A percentile compares a stretch with the other conserved stretches of the same genome.
These are phyloP conservation scores for Macrophomina pseudophaseolina DNA, from an alignment of 2,329 filamentous ascomycete genomes.

Conservation along the genomic window DNA sequence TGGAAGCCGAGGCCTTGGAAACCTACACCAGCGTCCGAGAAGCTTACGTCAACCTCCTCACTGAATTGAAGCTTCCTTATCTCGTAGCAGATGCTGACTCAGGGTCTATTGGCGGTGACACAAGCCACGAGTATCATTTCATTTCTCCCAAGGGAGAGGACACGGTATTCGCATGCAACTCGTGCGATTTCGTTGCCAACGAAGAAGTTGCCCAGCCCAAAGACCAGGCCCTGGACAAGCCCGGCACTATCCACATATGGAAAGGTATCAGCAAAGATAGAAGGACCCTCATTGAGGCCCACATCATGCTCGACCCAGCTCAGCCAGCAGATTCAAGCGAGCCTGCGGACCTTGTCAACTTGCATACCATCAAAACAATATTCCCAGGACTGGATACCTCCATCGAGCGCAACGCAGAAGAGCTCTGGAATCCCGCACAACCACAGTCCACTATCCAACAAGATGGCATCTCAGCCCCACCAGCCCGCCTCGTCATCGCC, in stretches of 20 bases:
- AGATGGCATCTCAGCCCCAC: background rate
- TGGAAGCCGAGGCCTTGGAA: conserved; percentile 68
- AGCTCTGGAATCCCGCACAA: background rate
- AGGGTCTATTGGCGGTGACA: conserved; percentile 90
- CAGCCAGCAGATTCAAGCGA: conserved; percentile 29
- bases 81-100: conserved; percentile 88
- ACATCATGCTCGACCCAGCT: conserved; percentile 41
- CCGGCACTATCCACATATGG: conserved; percentile 51
- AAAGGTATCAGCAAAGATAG: conserved; percentile 71
- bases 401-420: conserved; percentile 58
- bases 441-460: background rate
- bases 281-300: conserved; percentile 68
- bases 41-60: conserved; percentile 78
- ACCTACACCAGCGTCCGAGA: conserved; percentile 78
- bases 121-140: conserved; percentile 96
- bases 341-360: conserved; percentile 50
- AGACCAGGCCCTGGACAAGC: conserved; percentile 7
- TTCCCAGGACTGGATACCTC: conserved; percentile 73
- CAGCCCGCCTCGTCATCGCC: conserved; percentile 10
- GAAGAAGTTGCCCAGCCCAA: conserved; percentile 74
- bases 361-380: conserved; percentile 69
- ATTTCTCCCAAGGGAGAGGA: conserved; percentile 83
- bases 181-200: conserved; percentile 80
- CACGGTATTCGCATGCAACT: conserved; percentile 74
- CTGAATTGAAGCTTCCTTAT: conserved; percentile 82